Percentiles rank a stretch among this genome's conserved stretches.
These are phyloP conservation scores for Dactylellina cionopaga DNA, from an alignment of 2,329 filamentous ascomycete species.

Conservation along the genomic window DNA sequence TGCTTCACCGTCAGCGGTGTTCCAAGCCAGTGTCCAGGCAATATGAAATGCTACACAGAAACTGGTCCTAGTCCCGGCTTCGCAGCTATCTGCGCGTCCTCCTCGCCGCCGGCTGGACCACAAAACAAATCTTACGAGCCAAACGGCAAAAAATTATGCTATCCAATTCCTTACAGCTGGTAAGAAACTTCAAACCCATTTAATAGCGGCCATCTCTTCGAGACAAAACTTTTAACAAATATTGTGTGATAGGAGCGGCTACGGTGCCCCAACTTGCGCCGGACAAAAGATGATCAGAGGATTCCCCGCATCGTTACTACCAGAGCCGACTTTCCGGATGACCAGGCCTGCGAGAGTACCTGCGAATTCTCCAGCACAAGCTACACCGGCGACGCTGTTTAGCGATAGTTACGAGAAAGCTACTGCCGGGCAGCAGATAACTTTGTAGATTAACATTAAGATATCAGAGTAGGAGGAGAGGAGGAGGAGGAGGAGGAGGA, in stretches of 20 bases:
- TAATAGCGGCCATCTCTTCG: too few relatives aligned
- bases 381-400: constrained; percentile 1
- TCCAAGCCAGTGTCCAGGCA: neutral
- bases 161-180: constrained; percentile 15
- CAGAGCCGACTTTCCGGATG: constrained; percentile 1
- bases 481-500: too few relatives aligned
- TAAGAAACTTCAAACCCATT: neutral
- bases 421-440: constrained; percentile 15
- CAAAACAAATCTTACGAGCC: constrained; percentile 9
- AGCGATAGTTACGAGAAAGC: constrained; percentile 1
- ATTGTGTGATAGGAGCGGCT: constrained; percentile 1
- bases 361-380: constrained; percentile 6
- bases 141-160: constrained; percentile 6
- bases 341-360: constrained; percentile 17
- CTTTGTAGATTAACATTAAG: constrained; percentile 1
- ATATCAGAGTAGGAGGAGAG: too few relatives aligned
- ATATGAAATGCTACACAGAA: constrained; percentile 19
- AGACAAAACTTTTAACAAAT: neutral
- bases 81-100: constrained; percentile 13
- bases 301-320: neutral
- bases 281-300: constrained; percentile 2
- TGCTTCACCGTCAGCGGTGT: constrained; percentile 23
- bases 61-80: constrained; percentile 19
- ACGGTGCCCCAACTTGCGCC: constrained; percentile 4
- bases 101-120: constrained; percentile 3